phyloP scores from a whole-genome alignment of 2,329 filamentous ascomycete genomes.

The Thermochaetoides dissita region DNA sequence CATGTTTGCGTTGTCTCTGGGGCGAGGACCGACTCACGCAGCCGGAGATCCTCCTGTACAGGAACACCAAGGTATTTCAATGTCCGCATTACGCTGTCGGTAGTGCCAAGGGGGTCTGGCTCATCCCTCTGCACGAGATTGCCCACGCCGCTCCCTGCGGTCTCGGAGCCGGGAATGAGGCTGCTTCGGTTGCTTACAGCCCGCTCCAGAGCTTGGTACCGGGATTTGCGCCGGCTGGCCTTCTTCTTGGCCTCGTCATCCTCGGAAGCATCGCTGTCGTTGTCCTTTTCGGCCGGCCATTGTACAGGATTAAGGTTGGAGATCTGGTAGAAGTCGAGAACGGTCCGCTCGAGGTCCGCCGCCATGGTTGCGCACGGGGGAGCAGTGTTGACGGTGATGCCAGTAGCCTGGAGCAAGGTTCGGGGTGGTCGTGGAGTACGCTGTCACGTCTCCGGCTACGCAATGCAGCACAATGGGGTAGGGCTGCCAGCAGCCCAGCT shows the following conservation, averaged over 20 bases:
- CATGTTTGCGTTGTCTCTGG: too few relatives aligned
- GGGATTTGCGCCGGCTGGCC: slow-evolving; percentile 51
- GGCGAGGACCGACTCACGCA: slow-evolving; percentile 41
- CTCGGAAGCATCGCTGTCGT: slow-evolving; percentile 54
- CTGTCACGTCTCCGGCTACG: too few relatives aligned
- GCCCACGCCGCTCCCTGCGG: slow-evolving; percentile 49
- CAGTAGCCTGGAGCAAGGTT: too few relatives aligned
- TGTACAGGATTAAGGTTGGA: slow-evolving; percentile 62
- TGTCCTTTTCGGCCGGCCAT: slow-evolving; percentile 76
- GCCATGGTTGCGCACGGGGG: slow-evolving; percentile 30
- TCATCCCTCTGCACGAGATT: slow-evolving; percentile 83
- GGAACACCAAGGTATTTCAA: slow-evolving; percentile 64
- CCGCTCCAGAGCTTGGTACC: slow-evolving; percentile 73
- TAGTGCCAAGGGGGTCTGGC: slow-evolving; percentile 76
- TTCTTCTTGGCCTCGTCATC: slow-evolving; percentile 37
- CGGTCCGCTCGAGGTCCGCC: slow-evolving; percentile 60
- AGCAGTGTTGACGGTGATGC: too few relatives aligned
- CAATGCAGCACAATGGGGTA: too few relatives aligned
- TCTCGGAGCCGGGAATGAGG: slow-evolving; percentile 52
- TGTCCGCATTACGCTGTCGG: slow-evolving; percentile 72
- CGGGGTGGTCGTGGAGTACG: too few relatives aligned
- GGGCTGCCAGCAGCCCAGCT: too few relatives aligned
- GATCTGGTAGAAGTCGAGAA: slow-evolving; percentile 84
- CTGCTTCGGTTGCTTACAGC: slow-evolving; percentile 56
- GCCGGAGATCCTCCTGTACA: slow-evolving; percentile 67